Base-by-base conservation (phyloP, 192 early-diverging fungal species). In the Linnemannia exigua region DNA sequence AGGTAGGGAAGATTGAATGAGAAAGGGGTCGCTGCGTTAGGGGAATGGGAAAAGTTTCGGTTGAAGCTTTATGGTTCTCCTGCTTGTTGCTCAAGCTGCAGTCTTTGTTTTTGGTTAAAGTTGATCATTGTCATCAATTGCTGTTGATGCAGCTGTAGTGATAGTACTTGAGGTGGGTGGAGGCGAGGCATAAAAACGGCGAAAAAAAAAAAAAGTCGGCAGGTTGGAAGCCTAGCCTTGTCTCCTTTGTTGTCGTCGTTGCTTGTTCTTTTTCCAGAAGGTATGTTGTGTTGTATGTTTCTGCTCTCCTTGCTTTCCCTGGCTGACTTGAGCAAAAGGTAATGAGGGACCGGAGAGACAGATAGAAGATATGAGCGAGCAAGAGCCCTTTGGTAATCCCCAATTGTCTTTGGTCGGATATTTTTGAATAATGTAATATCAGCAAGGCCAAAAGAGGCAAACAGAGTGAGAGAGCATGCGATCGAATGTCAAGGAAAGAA, bases 311-410 rank as follows among this genome's bases (percentile, higher is more conserved):
- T 38, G 37, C 8, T 20, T 38, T 36, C 68, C 36, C 33, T 38
- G 68, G 68, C 36, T 38, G 36, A 38, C 38, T 70, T 63, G 58
- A 63, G 58, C 58, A 70, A 41, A 41, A n/a, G n/a, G 37, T 36
- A 70, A 63, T 25, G 58, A 22, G 58, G 58, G 58, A 61, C 58
- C 41, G 9, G n/a, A n/a, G n/a, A 44, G 41, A 44, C 41, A 31
- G 51, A 61, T n/a, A 74, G 73, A 61, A 63, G 73, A 68, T 11
- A 47, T 63, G 61, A 75, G 58, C 52, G 16, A 67, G 41, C 31
- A 35, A 66, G 33, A 41, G 67, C 67, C 5, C 37, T 36, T 69
- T 41, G 37, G 67, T 41, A 41, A 41, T 47, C 35, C 37, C 41
- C 41, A 41, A 50, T 41, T 47, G 70, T 47, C 37, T 44, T 31